Conservation (phyloP, 257 asterid genomes). For the Euphrasia confusa region DNA sequence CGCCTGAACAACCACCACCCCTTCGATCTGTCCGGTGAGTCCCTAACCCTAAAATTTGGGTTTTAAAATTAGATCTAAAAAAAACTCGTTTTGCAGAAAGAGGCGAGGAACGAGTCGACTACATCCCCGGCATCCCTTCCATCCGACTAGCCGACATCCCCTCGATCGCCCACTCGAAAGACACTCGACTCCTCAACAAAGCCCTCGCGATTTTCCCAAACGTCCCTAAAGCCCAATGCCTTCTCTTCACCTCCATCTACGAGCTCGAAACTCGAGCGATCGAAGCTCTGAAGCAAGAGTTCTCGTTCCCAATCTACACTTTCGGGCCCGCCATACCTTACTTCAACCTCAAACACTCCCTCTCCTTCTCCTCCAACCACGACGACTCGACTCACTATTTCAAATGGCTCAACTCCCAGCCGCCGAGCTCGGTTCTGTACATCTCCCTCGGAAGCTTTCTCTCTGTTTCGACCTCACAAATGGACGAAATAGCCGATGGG, state of each 20-base stretch:
- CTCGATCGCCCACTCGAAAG: constrained; percentile 29
- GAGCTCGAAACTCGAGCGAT: constrained; percentile 50
- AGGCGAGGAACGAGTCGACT: constrained; percentile 44
- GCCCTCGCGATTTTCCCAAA: constrained; percentile 22
- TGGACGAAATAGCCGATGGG: constrained; percentile 57
- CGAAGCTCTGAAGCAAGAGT: constrained; percentile 35
- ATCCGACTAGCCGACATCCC: constrained; percentile 51
- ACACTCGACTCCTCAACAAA: constrained; percentile 25
- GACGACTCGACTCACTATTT: constrained; percentile 25
- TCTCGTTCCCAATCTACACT: constrained; percentile 46
- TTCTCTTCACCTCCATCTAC: constrained; percentile 37
- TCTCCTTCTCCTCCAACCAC: constrained; percentile 12
- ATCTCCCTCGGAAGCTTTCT: constrained; percentile 67
- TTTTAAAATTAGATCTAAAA: too few relatives aligned
- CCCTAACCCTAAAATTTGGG: background rate
- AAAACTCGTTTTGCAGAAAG: constrained; percentile 25
- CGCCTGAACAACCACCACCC: constrained; percentile 40
- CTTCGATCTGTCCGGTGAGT: constrained; percentile 43
- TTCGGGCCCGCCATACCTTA: constrained; percentile 67
- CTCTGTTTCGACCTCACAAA: constrained; percentile 46
- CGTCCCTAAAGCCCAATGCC: constrained; percentile 36
- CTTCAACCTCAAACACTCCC: constrained; percentile 21
- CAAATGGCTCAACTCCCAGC: constrained; percentile 64
- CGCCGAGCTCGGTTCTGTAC: constrained; percentile 52
- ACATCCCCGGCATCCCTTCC: constrained; percentile 44